Base-by-base conservation (phyloP, 1,284 basidiomycete species). In the Ustilago esculenta region DNA sequence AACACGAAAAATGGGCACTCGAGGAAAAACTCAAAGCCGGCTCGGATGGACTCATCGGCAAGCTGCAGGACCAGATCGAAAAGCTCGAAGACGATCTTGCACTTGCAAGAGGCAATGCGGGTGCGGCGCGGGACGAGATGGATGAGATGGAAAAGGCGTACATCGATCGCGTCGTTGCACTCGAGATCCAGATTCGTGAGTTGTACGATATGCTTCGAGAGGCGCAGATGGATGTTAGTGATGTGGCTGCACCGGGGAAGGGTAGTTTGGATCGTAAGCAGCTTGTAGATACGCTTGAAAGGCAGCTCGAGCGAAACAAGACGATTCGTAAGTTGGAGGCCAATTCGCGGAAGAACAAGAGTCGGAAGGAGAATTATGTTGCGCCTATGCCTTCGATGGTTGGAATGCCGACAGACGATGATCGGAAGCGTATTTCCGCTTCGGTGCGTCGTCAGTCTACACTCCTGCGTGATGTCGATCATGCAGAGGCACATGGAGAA, bases 131-230 rank as follows among this genome's bases (percentile, higher is more conserved):
- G 44, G 59, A 58, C 3, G 90, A 94, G 79, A 85, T 97, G 71
- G 89, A 88, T 61, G 87, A 87, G 42, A 92, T 95, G 85, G 91
- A 90, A 79, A 83, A 84, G 29, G 88, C 88, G 11, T 95, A 95
- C 78, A 91, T 95, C 76, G 90, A 93, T 64, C 89, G 90, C 64
- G 92, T 97, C 55, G 86, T 88, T 1, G 91, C 93, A 79, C 87
- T 97, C 15, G 93, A 97, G 81, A 86, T 90, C 7, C 92, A 96
- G 84, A 94, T 95, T 63, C 88, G 92, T 85, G 94, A 97, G 82
- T 83, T 97, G 17, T 97, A 95, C 85, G 88, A 92, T 41, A 87
- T 90, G 68, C 87, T 89, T 51, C 87, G 90, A 54, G 85, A 92
- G 48, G 89, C 92, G 86, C 90, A 93, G 81, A 86, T 92, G 65